phyloP scores from a whole-genome alignment of 192 early-diverging fungal genomes.

The Chytriomyces sp. region DNA sequence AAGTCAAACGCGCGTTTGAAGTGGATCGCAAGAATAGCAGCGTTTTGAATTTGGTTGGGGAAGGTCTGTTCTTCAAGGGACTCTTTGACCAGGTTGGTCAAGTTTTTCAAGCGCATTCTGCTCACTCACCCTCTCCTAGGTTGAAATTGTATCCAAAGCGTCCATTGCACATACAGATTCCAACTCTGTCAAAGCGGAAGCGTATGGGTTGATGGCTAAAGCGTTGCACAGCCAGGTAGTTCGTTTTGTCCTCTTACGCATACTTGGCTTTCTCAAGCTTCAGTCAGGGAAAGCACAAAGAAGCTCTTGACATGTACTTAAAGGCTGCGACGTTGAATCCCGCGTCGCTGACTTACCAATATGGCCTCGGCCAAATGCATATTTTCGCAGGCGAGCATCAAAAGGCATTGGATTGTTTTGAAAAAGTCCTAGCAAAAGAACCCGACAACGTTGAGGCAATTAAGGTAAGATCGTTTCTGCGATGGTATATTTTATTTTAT shows the following conservation, averaged over 20 bases:
- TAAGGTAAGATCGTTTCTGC: constrained; percentile 15
- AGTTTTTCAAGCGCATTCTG: constrained; percentile 3
- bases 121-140: constrained; percentile 2
- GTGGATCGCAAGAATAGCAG: constrained; percentile 56
- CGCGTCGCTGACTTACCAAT: constrained; percentile 68
- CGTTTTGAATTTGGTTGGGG: constrained; percentile 42
- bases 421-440: constrained; percentile 46
- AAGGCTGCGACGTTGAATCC: constrained; percentile 69
- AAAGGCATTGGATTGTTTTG: constrained; percentile 40
- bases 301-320: constrained; percentile 70
- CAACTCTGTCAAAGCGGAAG: constrained; percentile 34
- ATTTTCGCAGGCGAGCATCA: constrained; percentile 49
- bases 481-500: background rate
- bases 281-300: constrained; percentile 63
- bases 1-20: constrained; percentile 41
- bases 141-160: constrained; percentile 16
- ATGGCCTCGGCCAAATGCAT: constrained; percentile 76
- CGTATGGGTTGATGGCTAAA: constrained; percentile 35
- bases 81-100: constrained; percentile 23
- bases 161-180: constrained; percentile 15
- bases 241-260: background rate
- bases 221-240: constrained; percentile 34
- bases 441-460: constrained; percentile 45
- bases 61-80: constrained; percentile 31
- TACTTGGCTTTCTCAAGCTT: background rate